phyloP scores from a whole-genome alignment of 2,329 filamentous ascomycete genomes.

The Pyrenophora tritici-repentis region DNA sequence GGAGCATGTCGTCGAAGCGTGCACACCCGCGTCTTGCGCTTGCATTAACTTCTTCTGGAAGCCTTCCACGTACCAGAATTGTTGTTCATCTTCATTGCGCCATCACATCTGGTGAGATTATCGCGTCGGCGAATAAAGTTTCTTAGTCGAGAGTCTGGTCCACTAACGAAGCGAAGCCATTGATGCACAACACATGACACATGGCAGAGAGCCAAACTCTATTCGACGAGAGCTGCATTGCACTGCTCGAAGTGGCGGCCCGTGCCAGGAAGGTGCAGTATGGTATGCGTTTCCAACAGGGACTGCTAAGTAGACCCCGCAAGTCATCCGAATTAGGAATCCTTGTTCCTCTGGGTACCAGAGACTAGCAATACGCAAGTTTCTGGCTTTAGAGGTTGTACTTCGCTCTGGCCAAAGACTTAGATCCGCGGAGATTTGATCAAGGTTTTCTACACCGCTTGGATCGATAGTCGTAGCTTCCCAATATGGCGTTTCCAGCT shows the following conservation, averaged over 20 bases:
- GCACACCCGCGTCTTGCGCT: constrained; percentile 1
- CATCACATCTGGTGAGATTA: constrained; percentile 11
- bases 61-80: constrained; percentile 12
- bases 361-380: constrained; percentile 6
- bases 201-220: constrained; percentile 18
- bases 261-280: constrained; percentile 5
- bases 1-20: constrained; percentile 3
- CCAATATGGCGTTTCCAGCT: constrained; percentile 14
- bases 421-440: constrained; percentile 16
- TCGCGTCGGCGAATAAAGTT: constrained; percentile 20
- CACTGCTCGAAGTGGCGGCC: constrained; percentile 11
- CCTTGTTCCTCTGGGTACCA: constrained; percentile 10
- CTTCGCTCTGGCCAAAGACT: constrained; percentile 12
- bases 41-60: constrained; percentile 17
- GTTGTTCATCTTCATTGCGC: constrained; percentile 14
- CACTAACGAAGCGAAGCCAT: constrained; percentile 21
- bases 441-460: constrained; percentile 4
- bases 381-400: constrained; percentile 10
- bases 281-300: constrained; percentile 10
- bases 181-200: constrained; percentile 31
- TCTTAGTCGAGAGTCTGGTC: constrained; percentile 18
- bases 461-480: constrained; percentile 21
- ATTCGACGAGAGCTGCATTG: constrained; percentile 11
- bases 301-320: constrained; percentile 9
- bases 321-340: constrained; percentile 9